Evolutionary conservation across 2,329 filamentous ascomycete species (phyloP), one percentile per base, ranked within the genome.

Genomic region (Chalaropsis thielavioides): DNA sequence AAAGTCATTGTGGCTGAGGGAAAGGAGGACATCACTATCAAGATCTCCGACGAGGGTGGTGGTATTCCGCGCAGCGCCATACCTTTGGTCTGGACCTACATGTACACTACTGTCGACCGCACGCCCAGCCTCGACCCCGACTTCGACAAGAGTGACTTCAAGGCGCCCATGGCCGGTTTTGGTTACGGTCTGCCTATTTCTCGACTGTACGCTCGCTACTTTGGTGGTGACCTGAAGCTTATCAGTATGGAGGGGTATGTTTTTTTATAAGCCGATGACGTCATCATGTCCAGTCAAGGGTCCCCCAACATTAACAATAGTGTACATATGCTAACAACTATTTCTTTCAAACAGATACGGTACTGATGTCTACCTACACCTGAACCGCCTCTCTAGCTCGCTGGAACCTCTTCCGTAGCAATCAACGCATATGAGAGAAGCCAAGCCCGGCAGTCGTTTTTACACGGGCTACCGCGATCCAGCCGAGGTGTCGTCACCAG

Each of bases 191-290:
- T 99, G 69, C 94, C 94, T 0, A 97, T 99, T 68, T 95, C 90
- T 70, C 81, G 94, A 69, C 79, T 99, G 63, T 99, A 99, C 72
- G 94, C 94, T 64, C 81, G 94, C 69, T 99, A 99, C 77, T 99
- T 99, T 77, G 94, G 94, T 67, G 94, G 94, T 66, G 94, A 99
- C 75, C 75, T 99, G 71, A 97, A 97, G 76, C 77, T 99, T 74
- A 99, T 99, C 72, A 96, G 91, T 74, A 99, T 99, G 94, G 94
- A 99, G 80, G 94, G 94, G 90, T 96, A 79, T 80, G 88, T 74
- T 62, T 64, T 56, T 22, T 43, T 61, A 68, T 67, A 41, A 11
- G 15, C 35, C 35, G 22, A 56, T 44, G 13, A 35, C 4, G 41
- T 61, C 59, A 41, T 61, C 35, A 22, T 11, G 13, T 15, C 19